Base-by-base conservation (phyloP, 2,329 filamentous ascomycete genomes). In the Trichothecium roseum region DNA sequence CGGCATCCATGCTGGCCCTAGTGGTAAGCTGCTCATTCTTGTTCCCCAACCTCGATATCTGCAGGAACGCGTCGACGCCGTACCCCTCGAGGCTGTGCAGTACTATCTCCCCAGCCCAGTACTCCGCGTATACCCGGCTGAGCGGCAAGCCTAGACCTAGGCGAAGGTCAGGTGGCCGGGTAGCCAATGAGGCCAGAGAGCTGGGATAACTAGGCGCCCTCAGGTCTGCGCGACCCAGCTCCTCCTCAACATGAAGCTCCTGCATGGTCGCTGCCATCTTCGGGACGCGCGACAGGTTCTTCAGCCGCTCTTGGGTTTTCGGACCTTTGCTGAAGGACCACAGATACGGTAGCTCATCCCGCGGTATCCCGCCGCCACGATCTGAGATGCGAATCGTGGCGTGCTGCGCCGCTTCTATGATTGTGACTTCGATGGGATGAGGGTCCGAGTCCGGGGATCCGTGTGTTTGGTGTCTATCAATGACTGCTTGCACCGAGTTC, bases 301-400 rank as follows among this genome's bases (percentile, higher is more conserved):
- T 69, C n/a, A 96, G 69, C 4, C 86, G 77, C 40, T 77, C 73
- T 45, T 81, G 69, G 39, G 78, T 83, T 26, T 85, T 77, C 2
- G 88, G 86, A 0, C 89, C 89, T 60, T 96, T 96, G 59, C 80
- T 87, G 56, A 98, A 98, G 18, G 87, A 94, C 91, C 93, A 98
- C 5, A 98, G 70, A 53, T 93, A 83, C 0, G 89, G 88, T 16
- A 95, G 64, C 39, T 89, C 76, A 30, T 91, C 84, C 33, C 79
- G 76, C 1, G 87, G 81, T 36, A 98, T 85, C 26, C 93, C 91
- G 42, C 93, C 91, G 33, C 89, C 91, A 54, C 87, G 87, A 53
- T 98, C 93, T 0, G 88, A 96, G 30, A 98, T 85, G 29, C 91
- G 78, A 57, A 98, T 88, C 44, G 95, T 95, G 50, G 96, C 86